Percentiles rank a stretch among this genome's conserved stretches.
These are phyloP conservation scores for Daldinia caldariorum DNA, from an alignment of 495 filamentous ascomycete species.

Conservation along the genomic window DNA sequence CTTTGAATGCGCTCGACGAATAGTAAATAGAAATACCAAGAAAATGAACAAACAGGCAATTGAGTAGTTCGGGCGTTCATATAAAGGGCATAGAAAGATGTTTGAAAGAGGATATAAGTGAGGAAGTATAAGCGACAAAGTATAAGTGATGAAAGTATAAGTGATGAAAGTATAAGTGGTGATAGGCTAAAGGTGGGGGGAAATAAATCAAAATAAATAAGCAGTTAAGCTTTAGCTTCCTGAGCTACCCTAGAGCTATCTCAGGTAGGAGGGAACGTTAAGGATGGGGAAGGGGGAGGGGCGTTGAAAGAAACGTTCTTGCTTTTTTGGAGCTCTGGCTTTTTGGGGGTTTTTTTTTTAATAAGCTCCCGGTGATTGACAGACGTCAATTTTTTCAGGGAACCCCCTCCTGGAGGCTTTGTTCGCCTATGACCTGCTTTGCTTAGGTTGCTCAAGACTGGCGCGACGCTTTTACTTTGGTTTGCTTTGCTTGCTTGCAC, in stretches of 20 bases:
- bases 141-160: neutral
- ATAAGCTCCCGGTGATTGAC: constrained; percentile 9
- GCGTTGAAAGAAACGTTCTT: constrained; percentile 1
- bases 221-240: constrained; percentile 1
- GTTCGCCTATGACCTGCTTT: neutral
- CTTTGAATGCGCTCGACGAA: neutral
- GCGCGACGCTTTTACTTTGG: neutral
- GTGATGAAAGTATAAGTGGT: constrained; percentile 8
- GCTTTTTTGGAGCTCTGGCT: constrained; percentile 23
- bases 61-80: neutral
- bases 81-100: neutral
- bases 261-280: constrained; percentile 8
- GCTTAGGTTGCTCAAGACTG: neutral
- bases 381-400: constrained; percentile 5
- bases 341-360: no score
- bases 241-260: constrained; percentile 15
- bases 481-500: constrained; percentile 15
- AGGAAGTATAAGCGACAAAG: no score
- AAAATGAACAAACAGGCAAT: neutral
- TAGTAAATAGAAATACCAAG: neutral
- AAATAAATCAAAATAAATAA: constrained; percentile 2
- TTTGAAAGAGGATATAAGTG: neutral
- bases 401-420: neutral
- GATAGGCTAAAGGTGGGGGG: constrained; percentile 3
- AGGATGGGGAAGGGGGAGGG: neutral